phyloP scores from a whole-genome alignment of 331 rosid species.

The Prunus yedoensis region DNA sequence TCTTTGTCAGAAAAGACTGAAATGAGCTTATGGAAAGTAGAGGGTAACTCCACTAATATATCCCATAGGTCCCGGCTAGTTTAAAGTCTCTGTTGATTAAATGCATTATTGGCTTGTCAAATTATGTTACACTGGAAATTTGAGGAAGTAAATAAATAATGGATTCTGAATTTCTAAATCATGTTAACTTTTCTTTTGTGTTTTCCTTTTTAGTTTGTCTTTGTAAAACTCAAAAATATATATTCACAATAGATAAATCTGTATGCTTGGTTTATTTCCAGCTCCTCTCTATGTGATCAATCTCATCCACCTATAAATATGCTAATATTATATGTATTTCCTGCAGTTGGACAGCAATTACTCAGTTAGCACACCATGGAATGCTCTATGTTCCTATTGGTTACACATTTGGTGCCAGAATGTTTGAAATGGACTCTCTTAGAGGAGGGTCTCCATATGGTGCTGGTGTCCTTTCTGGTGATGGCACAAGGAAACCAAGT shows the following conservation, averaged over 20 bases:
- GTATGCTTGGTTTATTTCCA: neutral
- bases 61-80: neutral
- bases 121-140: neutral
- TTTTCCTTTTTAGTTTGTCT: neutral
- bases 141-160: neutral
- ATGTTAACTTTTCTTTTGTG: neutral
- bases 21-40: neutral
- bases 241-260: neutral
- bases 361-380: conserved; percentile 83
- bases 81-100: neutral
- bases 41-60: neutral
- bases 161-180: neutral
- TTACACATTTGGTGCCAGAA: conserved; percentile 68
- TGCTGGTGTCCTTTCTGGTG: conserved; percentile 74
- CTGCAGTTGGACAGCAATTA: conserved; percentile 86
- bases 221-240: neutral
- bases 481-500: conserved; percentile 68
- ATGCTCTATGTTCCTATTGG: conserved; percentile 90
- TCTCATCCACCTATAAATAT: neutral
- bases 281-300: neutral
- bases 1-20: neutral
- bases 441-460: conserved; percentile 90
- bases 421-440: conserved; percentile 62
- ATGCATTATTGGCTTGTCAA: neutral
- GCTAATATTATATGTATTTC: neutral